These are phyloP conservation scores for Plasmodium vivax DNA, from an alignment of 169 alveolate genomes.

Conservation along the genomic window DNA sequence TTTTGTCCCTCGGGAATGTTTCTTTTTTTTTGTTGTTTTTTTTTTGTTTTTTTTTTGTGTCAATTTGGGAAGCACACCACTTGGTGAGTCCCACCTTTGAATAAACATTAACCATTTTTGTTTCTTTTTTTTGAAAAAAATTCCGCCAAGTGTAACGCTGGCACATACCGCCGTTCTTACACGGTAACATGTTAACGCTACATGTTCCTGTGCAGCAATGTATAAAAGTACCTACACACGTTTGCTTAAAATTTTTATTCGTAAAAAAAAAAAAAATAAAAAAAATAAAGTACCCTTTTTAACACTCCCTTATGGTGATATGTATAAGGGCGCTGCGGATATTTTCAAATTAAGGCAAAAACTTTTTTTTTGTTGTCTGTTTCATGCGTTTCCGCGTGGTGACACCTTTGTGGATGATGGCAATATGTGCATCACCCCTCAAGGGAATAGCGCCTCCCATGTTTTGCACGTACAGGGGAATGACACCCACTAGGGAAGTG, in stretches of 20 bases:
- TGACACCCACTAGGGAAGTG: background rate
- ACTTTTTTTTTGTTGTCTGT: background rate
- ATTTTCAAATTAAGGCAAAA: background rate
- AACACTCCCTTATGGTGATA: background rate
- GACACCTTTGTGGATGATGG: background rate
- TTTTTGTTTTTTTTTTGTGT: slow-evolving; percentile 1
- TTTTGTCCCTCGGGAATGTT: background rate
- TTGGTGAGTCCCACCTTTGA: background rate
- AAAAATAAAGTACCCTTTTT: background rate
- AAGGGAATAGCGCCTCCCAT: background rate
- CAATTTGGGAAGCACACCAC: background rate
- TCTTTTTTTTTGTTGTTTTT: background rate
- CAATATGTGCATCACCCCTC: background rate
- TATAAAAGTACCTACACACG: background rate
- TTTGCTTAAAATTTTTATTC: background rate
- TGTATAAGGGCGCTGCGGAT: background rate
- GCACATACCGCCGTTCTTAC: background rate
- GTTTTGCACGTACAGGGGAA: background rate
- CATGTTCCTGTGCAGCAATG: background rate
- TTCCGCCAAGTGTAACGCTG: background rate
- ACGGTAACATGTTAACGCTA: background rate
- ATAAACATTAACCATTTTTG: background rate
- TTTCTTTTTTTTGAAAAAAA: background rate
- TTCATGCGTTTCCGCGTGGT: background rate
- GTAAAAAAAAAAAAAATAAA: background rate